Evolutionary conservation across 2,329 filamentous ascomycete species (phyloP), one percentile per base, ranked within the genome.

Genomic region (Colletotrichum euphorbiae): DNA sequence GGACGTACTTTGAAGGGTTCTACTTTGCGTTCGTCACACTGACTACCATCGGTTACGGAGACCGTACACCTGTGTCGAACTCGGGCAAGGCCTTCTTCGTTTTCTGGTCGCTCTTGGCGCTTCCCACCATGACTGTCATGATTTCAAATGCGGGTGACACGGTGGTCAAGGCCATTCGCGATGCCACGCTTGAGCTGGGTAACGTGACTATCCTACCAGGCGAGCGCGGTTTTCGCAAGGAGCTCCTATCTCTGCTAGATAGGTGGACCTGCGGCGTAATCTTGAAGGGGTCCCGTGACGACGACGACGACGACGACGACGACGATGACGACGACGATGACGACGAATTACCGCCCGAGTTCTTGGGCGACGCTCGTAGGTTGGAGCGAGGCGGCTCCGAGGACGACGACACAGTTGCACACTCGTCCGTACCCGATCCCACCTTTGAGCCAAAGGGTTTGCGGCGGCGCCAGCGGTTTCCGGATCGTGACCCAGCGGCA

Each of bases 11-110:
- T 72, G 83, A 94, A 64, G 87, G 90, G 0, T 84, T 98, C 48
- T 97, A 97, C 79, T 97, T 97, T 75, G 90, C 90, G 72, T 98
- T 96, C 77, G 89, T 93, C 38, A 91, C 90, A 3, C 86, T 97
- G 24, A 66, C 64, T 2, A 97, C 94, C 0, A 92, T 97, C 42
- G 94, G 94, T 1, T 97, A 97, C 73, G 94, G 94, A 3, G 93
- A 97, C 71, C 78, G 91, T 5, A 89, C 90, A 1, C 93, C 93
- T 0, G 82, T 89, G n/a, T 92, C 90, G 2, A 94, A 94, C 71
- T 86, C 90, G 0, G 93, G 92, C 1, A 90, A 92, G 62, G 89
- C 92, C 0, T 97, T 97, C 77, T 98, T 97, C 74, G 92, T 98
- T n/a, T 90, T 97, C 63, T 98, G 94, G 94, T 93, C 90, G 13